Base-by-base conservation (phyloP, 495 filamentous ascomycete species). In the Lasiosphaeria ovina region DNA sequence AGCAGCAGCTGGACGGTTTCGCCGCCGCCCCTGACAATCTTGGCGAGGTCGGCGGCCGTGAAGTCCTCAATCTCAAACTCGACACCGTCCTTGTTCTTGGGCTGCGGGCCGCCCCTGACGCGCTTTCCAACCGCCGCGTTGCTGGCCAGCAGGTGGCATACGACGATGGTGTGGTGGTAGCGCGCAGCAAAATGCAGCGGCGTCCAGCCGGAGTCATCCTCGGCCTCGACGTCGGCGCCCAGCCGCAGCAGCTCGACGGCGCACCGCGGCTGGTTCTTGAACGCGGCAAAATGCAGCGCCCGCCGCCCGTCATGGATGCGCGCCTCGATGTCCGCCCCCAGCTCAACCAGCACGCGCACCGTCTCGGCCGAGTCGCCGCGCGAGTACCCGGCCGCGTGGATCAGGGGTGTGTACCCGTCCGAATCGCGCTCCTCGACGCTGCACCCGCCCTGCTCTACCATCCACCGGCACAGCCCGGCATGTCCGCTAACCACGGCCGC, bases 231-330 rank as follows among this genome's bases (percentile, higher is more conserved):
- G 8, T 58, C 55, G 2, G 55, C 55, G 10, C 55, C 55, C 6
- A 36, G 33, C 4, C 55, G 55, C 12, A 58, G 36, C 45, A 58
- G n/a, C 33, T 58, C 55, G 10, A 24, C 42, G 45, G 47, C 44
- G 14, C 55, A 58, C 16, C 17, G 4, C 8, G 33, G n/a, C 34
- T 58, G 55, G 24, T 45, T 45, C 32, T 58, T 58, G 44, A 58
- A 58, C 14, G 55, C 55, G 45, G 55, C 55, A 38, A 58, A 58
- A n/a, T 58, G 55, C 14, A 58, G 55, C 16, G 55, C 17, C 11
- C 55, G 44, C 14, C 55, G 17, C 6, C 55, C 55, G 12, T 58
- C 55, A 6, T 2, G 10, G 31, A 51, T 50, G 24, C 7, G 6
- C 17, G 45, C 45, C 34, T 58, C 55, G 10, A 58, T 4, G 14